These are phyloP conservation scores for Vitis hybrid DNA, from an alignment of 177 flowering plant genomes.

Conservation along the genomic window DNA sequence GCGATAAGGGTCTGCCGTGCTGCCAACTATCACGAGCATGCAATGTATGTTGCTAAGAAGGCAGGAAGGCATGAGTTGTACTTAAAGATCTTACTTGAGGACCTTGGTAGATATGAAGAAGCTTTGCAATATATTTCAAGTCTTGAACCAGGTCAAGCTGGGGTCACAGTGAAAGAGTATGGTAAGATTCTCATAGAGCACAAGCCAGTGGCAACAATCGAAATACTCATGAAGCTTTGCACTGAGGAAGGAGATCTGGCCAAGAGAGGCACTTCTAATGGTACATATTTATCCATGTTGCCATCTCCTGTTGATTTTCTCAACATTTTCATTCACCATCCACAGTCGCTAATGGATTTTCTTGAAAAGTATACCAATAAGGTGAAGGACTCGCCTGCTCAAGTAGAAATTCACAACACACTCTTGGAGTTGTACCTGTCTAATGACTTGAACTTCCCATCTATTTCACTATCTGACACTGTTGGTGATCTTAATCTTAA, in stretches of 20 bases:
- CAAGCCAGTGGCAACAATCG: slow-evolving; percentile 83
- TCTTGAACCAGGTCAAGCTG: slow-evolving; percentile 94
- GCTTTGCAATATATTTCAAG: slow-evolving; percentile 90
- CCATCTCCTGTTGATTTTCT: slow-evolving; percentile 98
- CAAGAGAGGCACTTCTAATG: slow-evolving; percentile 46
- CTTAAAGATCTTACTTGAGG: slow-evolving; percentile 95
- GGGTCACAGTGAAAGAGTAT: slow-evolving; percentile 87
- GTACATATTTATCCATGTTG: slow-evolving; percentile 63
- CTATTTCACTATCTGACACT: slow-evolving; percentile 48
- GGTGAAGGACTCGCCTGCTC: slow-evolving; percentile 93
- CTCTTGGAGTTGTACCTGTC: slow-evolving; percentile 91
- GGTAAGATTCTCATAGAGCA: slow-evolving; percentile 95
- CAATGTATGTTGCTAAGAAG: slow-evolving; percentile 98
- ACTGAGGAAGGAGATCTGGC: slow-evolving; percentile 69
- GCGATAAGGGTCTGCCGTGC: slow-evolving; percentile 98
- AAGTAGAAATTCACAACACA: slow-evolving; percentile 91
- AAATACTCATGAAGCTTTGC: slow-evolving; percentile 85
- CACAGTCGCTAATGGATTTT: slow-evolving; percentile 82
- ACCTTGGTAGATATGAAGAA: slow-evolving; percentile 84
- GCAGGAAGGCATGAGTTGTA: slow-evolving; percentile 94
- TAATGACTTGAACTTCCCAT: slow-evolving; percentile 74
- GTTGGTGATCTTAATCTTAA: slow-evolving; percentile 27
- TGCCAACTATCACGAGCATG: slow-evolving; percentile 98
- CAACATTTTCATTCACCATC: slow-evolving; percentile 87
- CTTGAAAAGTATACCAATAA: slow-evolving; percentile 78